Conservation (phyloP, 2,329 filamentous ascomycete species). For the Penicillium capsulatum region DNA sequence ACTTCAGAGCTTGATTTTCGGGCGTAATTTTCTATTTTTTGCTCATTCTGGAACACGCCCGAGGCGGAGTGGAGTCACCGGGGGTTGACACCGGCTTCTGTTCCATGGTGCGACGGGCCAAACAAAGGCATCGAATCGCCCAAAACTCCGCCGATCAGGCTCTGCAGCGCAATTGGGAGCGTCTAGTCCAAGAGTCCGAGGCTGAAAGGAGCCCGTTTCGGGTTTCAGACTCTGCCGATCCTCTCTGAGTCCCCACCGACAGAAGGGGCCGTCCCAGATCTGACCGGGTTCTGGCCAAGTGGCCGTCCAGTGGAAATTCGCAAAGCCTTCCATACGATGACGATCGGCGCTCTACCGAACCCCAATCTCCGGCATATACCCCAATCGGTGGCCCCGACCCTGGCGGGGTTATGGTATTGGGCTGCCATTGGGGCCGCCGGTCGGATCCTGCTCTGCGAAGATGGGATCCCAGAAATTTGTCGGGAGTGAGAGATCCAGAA, state of each 20-base stretch:
- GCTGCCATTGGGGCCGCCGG: too few relatives aligned
- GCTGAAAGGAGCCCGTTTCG: slow-evolving; percentile 4
- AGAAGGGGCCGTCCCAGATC: neutral
- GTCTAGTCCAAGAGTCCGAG: slow-evolving; percentile 3
- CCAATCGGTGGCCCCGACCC: slow-evolving; percentile 4
- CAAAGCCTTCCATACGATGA: neutral
- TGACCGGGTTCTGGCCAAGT: slow-evolving; percentile 2
- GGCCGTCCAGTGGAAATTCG: neutral
- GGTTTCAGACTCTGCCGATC: slow-evolving; percentile 3
- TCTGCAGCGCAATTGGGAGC: neutral
- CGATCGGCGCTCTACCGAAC: slow-evolving; percentile 3
- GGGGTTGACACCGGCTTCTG: neutral
- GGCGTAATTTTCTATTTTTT: neutral
- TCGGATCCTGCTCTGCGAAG: slow-evolving; percentile 19
- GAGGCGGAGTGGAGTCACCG: neutral
- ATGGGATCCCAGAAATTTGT: slow-evolving; percentile 38
- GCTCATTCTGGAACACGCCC: neutral
- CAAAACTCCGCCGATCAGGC: neutral
- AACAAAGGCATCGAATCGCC: too few relatives aligned
- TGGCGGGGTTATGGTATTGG: neutral
- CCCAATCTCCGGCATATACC: slow-evolving; percentile 2
- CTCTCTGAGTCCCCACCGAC: slow-evolving; percentile 5
- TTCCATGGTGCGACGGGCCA: too few relatives aligned
- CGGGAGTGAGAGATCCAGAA: slow-evolving; percentile 34
- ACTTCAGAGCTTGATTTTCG: neutral